phyloP scores from a whole-genome alignment of 2,329 filamentous ascomycete species.

The Penicillium hordei region DNA sequence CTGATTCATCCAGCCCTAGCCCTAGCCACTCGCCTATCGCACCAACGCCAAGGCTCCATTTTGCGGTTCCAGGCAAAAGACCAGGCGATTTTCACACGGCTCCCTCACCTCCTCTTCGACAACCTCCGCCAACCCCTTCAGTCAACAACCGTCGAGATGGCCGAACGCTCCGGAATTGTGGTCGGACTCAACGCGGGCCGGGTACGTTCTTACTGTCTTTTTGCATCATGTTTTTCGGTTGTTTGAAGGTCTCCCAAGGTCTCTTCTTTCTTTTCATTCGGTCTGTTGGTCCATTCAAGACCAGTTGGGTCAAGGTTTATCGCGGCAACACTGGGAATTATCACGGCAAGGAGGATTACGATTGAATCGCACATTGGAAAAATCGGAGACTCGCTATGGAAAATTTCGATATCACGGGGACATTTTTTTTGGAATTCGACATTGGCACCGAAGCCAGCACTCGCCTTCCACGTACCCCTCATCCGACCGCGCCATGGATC shows the following conservation, averaged over 20 bases:
- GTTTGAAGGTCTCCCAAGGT: conserved; percentile 13
- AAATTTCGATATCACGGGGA: conserved; percentile 5
- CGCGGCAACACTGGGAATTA: background rate
- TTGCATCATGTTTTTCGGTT: conserved; percentile 11
- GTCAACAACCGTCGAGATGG: conserved; percentile 48
- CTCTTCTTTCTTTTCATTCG: conserved; percentile 18
- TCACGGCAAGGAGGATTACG: background rate
- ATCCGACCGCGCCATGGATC: conserved; percentile 1
- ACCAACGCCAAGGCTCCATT: conserved; percentile 37
- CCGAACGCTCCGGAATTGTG: conserved; percentile 56
- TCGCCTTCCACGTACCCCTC: conserved; percentile 1
- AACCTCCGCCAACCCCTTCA: conserved; percentile 39
- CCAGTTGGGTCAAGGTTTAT: conserved; percentile 16
- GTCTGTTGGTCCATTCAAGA: conserved; percentile 20
- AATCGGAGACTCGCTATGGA: background rate
- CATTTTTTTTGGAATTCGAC: conserved; percentile 4
- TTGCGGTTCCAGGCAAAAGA: conserved; percentile 28
- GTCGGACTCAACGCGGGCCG: conserved; percentile 65
- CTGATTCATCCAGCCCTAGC: conserved; percentile 34
- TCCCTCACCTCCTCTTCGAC: conserved; percentile 32
- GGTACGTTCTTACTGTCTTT: conserved; percentile 52
- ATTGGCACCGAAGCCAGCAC: conserved; percentile 4
- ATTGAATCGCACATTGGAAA: background rate
- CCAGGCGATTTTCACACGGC: conserved; percentile 28
- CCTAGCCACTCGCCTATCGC: conserved; percentile 40